Percentiles rank a stretch among this genome's conserved stretches.
Conservation (phyloP, 1,139 yeast genomes). For the Zygosaccharomyces sapae region DNA sequence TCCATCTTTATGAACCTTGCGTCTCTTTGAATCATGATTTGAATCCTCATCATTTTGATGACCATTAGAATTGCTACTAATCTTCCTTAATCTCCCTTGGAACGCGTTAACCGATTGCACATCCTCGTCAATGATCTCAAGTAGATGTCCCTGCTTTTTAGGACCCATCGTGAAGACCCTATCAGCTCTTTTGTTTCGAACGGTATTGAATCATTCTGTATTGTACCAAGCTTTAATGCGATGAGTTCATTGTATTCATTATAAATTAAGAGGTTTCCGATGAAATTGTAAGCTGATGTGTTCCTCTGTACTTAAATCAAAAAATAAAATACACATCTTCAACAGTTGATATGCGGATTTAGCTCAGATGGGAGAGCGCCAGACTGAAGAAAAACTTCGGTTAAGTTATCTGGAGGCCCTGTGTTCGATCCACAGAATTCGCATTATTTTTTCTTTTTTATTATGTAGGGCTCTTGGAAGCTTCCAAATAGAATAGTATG, state of each 20-base stretch:
- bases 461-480: no score
- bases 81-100: slow-evolving; percentile 29
- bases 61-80: slow-evolving; percentile 5
- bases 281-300: not conserved
- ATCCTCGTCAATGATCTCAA: slow-evolving; percentile 41
- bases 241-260: not conserved
- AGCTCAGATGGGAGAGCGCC: slow-evolving; percentile 36
- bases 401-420: slow-evolving; percentile 70
- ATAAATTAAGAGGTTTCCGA: not conserved
- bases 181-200: not conserved
- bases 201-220: not conserved
- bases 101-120: slow-evolving; percentile 40
- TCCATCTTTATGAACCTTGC: slow-evolving; percentile 5
- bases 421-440: slow-evolving; percentile 88
- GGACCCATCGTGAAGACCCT: not conserved
- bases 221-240: not conserved
- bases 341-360: slow-evolving; percentile 21
- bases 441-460: slow-evolving; percentile 40
- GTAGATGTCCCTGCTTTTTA: slow-evolving; percentile 28
- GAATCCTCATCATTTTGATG: slow-evolving; percentile 5
- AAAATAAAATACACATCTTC: no score
- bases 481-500: no score
- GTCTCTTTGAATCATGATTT: slow-evolving; percentile 8
- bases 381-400: slow-evolving; percentile 30
- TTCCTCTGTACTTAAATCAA: not conserved